Evolutionary conservation across 2,329 filamentous ascomycete genomes (phyloP).

Genomic region (Knufia petricola): DNA sequence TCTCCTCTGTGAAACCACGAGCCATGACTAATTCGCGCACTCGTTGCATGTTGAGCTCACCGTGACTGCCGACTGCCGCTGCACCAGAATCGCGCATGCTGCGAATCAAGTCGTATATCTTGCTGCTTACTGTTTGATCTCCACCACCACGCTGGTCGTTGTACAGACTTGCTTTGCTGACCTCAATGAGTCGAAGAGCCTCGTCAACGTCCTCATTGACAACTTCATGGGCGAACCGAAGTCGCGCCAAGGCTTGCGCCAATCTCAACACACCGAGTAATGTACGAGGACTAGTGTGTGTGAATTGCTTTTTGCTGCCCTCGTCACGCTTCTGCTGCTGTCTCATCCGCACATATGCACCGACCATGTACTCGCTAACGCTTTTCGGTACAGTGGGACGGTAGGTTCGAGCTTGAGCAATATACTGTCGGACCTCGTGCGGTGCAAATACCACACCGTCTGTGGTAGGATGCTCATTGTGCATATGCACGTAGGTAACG

Average conservation of each 20-base stretch:
- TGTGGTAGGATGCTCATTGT: constrained; percentile 79
- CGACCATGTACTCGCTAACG: constrained; percentile 92
- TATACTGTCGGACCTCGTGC: constrained; percentile 89
- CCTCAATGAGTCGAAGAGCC: constrained; percentile 79
- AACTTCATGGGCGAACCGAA: constrained; percentile 78
- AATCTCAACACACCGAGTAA: constrained; percentile 86
- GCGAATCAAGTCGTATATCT: constrained; percentile 92
- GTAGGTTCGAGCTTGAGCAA: constrained; percentile 83
- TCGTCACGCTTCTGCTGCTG: constrained; percentile 85
- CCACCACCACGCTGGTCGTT: constrained; percentile 54
- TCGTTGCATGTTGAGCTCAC: constrained; percentile 77
- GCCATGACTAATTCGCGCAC: constrained; percentile 87
- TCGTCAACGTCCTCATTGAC: constrained; percentile 92
- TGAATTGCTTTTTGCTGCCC: constrained; percentile 82
- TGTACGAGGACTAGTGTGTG: constrained; percentile 87
- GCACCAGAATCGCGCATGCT: constrained; percentile 77
- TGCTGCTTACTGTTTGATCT: constrained; percentile 70
- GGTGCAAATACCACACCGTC: constrained; percentile 73
- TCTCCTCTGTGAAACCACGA: constrained; percentile 93
- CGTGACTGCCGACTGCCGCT: constrained; percentile 61
- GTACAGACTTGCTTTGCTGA: constrained; percentile 84
- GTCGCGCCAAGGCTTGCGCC: constrained; percentile 81
- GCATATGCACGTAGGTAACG: constrained; percentile 94
- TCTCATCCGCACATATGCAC: constrained; percentile 89
- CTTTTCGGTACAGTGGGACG: constrained; percentile 74